Conservation (phyloP, 768 basidiomycete species). For the Phlegmacium glaucopus region DNA sequence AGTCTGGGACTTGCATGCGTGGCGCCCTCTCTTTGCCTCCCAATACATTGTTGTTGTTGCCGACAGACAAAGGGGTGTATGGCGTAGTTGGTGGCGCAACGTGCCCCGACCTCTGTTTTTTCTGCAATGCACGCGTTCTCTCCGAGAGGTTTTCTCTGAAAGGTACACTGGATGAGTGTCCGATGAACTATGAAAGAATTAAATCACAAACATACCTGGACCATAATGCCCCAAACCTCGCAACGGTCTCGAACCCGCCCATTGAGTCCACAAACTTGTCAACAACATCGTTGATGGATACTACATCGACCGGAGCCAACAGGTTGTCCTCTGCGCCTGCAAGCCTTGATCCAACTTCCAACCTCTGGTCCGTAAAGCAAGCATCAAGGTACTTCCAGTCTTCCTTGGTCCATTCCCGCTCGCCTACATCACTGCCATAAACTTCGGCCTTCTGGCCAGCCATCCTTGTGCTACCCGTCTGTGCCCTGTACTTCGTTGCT, state of each 20-base stretch:
- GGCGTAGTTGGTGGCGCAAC: conserved; percentile 55
- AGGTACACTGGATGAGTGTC: background rate
- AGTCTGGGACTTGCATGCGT: conserved; percentile 47
- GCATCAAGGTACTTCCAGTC: conserved; percentile 82
- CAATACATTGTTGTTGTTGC: conserved; percentile 3
- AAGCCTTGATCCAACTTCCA: conserved; percentile 38
- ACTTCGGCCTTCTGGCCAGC: background rate
- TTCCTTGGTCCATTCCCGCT: conserved; percentile 59
- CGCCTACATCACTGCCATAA: conserved; percentile 1
- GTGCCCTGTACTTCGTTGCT: conserved; percentile 4
- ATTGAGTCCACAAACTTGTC: conserved; percentile 49
- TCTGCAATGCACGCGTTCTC: conserved; percentile 53
- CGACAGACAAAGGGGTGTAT: conserved; percentile 20
- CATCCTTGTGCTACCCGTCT: background rate
- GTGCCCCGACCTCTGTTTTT: conserved; percentile 55
- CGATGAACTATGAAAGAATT: background rate
- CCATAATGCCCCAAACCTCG: conserved; percentile 50
- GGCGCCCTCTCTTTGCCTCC: conserved; percentile 11
- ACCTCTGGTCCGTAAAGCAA: conserved; percentile 71
- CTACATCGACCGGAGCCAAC: conserved; percentile 49
- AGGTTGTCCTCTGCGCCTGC: conserved; percentile 22
- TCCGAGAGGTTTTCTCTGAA: conserved; percentile 48
- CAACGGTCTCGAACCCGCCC: conserved; percentile 41
- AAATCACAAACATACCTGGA: conserved; percentile 41
- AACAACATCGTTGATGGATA: conserved; percentile 57